Evolutionary conservation across 148 eudicot species (phyloP), one percentile per base, ranked within the genome.

Genomic region (Selenicereus undatus): DNA sequence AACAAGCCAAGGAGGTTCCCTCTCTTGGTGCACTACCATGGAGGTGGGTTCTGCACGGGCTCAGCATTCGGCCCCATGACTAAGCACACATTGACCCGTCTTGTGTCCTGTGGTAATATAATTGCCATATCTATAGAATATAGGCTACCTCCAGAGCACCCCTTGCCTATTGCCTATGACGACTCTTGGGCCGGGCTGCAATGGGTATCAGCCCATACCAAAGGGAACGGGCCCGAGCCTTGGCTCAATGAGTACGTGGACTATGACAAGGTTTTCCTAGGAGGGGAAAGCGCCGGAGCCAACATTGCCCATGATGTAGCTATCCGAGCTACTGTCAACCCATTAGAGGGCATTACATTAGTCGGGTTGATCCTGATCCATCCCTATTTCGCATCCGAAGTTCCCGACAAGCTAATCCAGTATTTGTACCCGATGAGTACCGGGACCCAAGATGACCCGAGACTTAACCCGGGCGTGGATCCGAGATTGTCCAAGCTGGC

Each of bases 261-360:
- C 30, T 87, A 83, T 16, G 52, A 48, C 0, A 76, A 74, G 0
- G 83, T 92, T 2, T 82, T 79, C 52, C 32, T 92, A 5, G 86
- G 82, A 1, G 93, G 95, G 11, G 95, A 90, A 5, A 83, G 93
- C 24, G 82, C 92, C 0, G 95, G 93, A 0, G 95, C 86, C 32
- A 92, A 80, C 27, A 74, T 90, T 18, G 87, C 89, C 10, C 90
- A 89, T 70, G 77, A 90, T 60, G 85, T 89, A 66, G 89, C 76
- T 0, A 32, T 87, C 7, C 78, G 82, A 42, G 85, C 81, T 13
- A 88, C 89, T 51, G 64, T 64, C 26, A 32, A 11, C 12, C 81
- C 71, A 11, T 35, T 69, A 58, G 51, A 36, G 0, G 58, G 14
- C 7, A 0, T 84, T 4, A 79, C 70, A 3, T 9, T 89, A 3